Percentiles rank a stretch among this genome's conserved stretches.
phyloP scores from a whole-genome alignment of 495 filamentous ascomycete species.

The Cercophora samala region DNA sequence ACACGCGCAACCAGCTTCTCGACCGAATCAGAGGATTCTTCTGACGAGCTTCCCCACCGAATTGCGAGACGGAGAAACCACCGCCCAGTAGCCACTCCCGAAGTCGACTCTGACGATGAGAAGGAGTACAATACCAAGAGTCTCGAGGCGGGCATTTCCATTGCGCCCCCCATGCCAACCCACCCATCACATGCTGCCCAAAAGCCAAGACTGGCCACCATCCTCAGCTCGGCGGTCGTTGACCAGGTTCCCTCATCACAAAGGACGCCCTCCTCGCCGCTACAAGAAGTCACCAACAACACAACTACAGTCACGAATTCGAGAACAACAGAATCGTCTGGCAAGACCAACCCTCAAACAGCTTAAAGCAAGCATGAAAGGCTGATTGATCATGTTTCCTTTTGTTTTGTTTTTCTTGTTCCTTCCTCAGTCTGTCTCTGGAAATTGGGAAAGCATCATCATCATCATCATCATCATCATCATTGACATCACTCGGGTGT shows the following conservation, averaged over 20 bases:
- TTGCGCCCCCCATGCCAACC: constrained; percentile 13
- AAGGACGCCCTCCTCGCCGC: constrained; percentile 6
- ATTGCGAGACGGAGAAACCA: constrained; percentile 24
- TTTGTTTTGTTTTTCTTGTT: constrained; percentile 9
- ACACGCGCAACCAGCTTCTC: constrained; percentile 37
- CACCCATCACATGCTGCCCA: constrained; percentile 29
- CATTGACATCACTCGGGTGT: background rate
- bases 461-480: background rate
- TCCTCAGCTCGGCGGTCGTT: constrained; percentile 29
- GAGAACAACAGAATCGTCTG: background rate
- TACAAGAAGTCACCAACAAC: constrained; percentile 15
- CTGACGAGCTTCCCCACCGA: constrained; percentile 24
- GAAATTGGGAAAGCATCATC: constrained; percentile 2
- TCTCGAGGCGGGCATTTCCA: constrained; percentile 14
- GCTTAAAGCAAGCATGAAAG: background rate
- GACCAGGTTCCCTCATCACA: constrained; percentile 13
- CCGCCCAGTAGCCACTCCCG: constrained; percentile 21
- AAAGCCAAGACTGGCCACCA: constrained; percentile 36
- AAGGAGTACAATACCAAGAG: constrained; percentile 26
- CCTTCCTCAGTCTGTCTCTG: background rate
- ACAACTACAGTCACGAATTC: background rate
- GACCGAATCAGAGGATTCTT: constrained; percentile 36
- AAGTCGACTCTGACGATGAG: constrained; percentile 30
- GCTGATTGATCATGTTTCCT: background rate
- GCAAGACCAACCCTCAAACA: background rate